Evolutionary conservation across 1,284 basidiomycete species (phyloP).

Genomic region (Boletus calvinii): DNA sequence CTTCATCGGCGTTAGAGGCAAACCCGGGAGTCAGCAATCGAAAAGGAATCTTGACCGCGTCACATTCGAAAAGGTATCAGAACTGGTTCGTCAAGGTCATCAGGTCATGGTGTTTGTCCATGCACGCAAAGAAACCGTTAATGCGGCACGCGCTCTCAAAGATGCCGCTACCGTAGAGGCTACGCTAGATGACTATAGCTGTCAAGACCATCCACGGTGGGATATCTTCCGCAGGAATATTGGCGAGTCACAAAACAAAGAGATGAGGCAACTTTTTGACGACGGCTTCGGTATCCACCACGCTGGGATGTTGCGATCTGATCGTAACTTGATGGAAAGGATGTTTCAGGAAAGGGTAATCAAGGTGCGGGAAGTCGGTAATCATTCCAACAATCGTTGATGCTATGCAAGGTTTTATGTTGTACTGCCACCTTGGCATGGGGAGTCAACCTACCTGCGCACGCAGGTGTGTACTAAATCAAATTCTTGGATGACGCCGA

Average conservation of each 20-base stretch:
- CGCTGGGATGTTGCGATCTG: slow-evolving; percentile 95
- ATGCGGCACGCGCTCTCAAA: slow-evolving; percentile 82
- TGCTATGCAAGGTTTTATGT: slow-evolving; percentile 76
- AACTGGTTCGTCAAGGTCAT: slow-evolving; percentile 84
- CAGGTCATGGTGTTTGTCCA: slow-evolving; percentile 99
- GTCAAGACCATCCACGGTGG: slow-evolving; percentile 77
- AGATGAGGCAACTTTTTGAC: slow-evolving; percentile 96
- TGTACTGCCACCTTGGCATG: slow-evolving; percentile 98
- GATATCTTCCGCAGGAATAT: slow-evolving; percentile 78
- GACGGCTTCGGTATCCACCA: slow-evolving; percentile 97
- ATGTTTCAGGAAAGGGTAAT: slow-evolving; percentile 92
- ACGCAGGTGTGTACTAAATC: slow-evolving; percentile 68
- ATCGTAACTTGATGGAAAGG: slow-evolving; percentile 94
- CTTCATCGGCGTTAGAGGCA: slow-evolving; percentile 95
- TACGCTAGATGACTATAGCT: slow-evolving; percentile 74
- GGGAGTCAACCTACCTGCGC: slow-evolving; percentile 99
- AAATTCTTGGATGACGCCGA: slow-evolving; percentile 14
- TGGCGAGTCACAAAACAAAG: slow-evolving; percentile 84
- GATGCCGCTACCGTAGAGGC: slow-evolving; percentile 82
- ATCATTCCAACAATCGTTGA: slow-evolving; percentile 9
- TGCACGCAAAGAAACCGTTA: slow-evolving; percentile 97
- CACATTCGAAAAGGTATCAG: slow-evolving; percentile 87
- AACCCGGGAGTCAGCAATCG: slow-evolving; percentile 72
- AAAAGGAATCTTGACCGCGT: slow-evolving; percentile 89
- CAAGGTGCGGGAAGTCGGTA: slow-evolving; percentile 56